These are phyloP conservation scores for Xylaria longipes DNA, from an alignment of 495 filamentous ascomycete species.

Conservation along the genomic window DNA sequence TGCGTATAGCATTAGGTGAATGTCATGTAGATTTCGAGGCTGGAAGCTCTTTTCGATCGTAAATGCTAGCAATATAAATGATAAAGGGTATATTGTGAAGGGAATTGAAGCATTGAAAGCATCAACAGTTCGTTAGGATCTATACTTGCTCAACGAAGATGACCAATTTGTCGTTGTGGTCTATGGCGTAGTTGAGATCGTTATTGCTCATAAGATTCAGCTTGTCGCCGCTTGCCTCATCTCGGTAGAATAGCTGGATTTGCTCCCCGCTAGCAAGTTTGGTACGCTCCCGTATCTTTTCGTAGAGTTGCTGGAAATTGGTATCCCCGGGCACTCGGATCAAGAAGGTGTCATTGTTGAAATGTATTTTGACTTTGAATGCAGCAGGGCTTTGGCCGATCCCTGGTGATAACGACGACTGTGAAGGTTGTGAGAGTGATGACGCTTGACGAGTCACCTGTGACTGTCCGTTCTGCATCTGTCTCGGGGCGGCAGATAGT, in stretches of 20 bases:
- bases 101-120: slow-evolving; percentile 28
- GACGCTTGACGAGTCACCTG: slow-evolving; percentile 74
- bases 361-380: slow-evolving; percentile 95
- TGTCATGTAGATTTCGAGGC: slow-evolving; percentile 22
- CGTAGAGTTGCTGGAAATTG: slow-evolving; percentile 76
- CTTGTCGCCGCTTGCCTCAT: slow-evolving; percentile 78
- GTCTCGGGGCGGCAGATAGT: slow-evolving; percentile 62
- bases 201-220: slow-evolving; percentile 76
- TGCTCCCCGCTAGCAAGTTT: slow-evolving; percentile 70
- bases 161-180: slow-evolving; percentile 84
- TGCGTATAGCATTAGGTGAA: slow-evolving; percentile 5
- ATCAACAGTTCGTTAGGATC: slow-evolving; percentile 22
- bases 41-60: slow-evolving; percentile 26
- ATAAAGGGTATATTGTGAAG: slow-evolving; percentile 41
- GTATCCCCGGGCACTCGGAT: slow-evolving; percentile 86
- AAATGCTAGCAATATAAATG: slow-evolving; percentile 37
- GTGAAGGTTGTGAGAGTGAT: slow-evolving; percentile 74
- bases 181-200: slow-evolving; percentile 79
- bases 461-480: slow-evolving; percentile 64
- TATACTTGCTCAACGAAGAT: slow-evolving; percentile 69
- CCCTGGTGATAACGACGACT: slow-evolving; percentile 59
- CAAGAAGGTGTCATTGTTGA: slow-evolving; percentile 86
- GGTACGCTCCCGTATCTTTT: slow-evolving; percentile 78
- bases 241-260: slow-evolving; percentile 81
- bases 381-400: slow-evolving; percentile 46